phyloP scores from a whole-genome alignment of 495 filamentous ascomycete genomes.

The Aspergillus bridgeri region DNA sequence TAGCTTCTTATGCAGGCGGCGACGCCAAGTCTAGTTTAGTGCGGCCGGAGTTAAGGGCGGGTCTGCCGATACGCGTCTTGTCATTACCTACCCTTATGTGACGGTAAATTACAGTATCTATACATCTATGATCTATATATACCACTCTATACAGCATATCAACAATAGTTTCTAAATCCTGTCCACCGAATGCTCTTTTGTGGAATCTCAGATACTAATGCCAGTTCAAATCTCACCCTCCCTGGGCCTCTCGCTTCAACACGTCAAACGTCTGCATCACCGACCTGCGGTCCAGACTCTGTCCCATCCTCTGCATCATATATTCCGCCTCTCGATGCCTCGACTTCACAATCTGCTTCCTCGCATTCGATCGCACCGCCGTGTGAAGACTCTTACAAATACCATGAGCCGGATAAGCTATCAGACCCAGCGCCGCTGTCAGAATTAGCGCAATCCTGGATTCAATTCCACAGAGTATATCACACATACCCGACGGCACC shows the following conservation, averaged over 20 bases:
- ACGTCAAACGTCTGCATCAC: constrained; percentile 1
- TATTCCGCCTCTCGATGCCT: constrained; percentile 15
- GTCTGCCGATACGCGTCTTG: background rate
- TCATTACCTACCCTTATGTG: background rate
- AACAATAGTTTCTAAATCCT: too few species aligned
- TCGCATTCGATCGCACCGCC: constrained; percentile 23
- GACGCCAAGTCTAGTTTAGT: background rate
- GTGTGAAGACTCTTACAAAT: constrained; percentile 24
- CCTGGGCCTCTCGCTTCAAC: background rate
- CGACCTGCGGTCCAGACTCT: background rate
- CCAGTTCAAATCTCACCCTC: too few species aligned
- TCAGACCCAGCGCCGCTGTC: constrained; percentile 24
- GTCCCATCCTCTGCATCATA: background rate
- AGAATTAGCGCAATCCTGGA: background rate
- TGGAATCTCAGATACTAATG: too few species aligned
- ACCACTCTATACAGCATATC: too few species aligned
- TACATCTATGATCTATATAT: too few species aligned
- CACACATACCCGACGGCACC: constrained; percentile 32
- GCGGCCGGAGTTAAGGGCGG: background rate
- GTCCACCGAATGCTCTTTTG: too few species aligned
- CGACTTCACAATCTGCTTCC: constrained; percentile 17
- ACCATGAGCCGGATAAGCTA: constrained; percentile 26
- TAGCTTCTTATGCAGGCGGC: background rate
- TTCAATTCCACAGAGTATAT: background rate
- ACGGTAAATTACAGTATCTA: background rate